A percentile compares a stretch with the other conserved stretches of the same genome.
phyloP scores from a whole-genome alignment of 441 rosid species.

The Raphanus hybrid region DNA sequence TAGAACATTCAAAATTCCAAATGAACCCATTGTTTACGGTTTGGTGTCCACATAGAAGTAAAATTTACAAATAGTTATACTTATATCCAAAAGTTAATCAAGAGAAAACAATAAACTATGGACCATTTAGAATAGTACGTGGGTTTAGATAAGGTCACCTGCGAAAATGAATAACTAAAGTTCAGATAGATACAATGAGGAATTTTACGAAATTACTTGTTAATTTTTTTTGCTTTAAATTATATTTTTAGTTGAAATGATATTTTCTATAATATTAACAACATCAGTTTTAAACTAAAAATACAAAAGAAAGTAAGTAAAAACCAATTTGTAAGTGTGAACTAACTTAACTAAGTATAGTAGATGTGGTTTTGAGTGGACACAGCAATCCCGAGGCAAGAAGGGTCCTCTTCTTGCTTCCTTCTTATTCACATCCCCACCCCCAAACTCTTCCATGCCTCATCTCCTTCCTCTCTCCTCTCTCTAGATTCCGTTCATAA shows the following conservation, averaged over 20 bases:
- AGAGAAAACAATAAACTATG: neutral
- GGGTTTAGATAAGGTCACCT: neutral
- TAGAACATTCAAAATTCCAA: no score
- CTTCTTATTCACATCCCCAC: constrained; percentile 72
- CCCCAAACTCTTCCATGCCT: constrained; percentile 39
- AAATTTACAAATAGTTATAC: neutral
- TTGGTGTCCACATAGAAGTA: neutral
- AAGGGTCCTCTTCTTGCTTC: constrained; percentile 60
- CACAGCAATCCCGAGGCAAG: constrained; percentile 46
- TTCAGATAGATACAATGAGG: neutral
- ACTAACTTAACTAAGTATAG: constrained; percentile 21
- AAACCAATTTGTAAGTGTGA: constrained; percentile 27
- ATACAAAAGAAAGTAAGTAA: neutral
- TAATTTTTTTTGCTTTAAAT: neutral
- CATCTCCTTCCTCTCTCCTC: constrained; percentile 25
- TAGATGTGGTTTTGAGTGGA: constrained; percentile 34
- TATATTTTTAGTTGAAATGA: neutral
- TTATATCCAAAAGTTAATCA: neutral
- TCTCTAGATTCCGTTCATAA: constrained; percentile 18
- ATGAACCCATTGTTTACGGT: neutral
- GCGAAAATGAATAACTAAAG: neutral
- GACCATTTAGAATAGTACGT: neutral
- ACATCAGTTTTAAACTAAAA: neutral
- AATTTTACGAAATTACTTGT: neutral
- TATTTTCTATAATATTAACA: neutral